These are phyloP conservation scores for Sanghuangporus sanghuang DNA, from an alignment of 1,284 basidiomycete genomes.

Conservation along the genomic window DNA sequence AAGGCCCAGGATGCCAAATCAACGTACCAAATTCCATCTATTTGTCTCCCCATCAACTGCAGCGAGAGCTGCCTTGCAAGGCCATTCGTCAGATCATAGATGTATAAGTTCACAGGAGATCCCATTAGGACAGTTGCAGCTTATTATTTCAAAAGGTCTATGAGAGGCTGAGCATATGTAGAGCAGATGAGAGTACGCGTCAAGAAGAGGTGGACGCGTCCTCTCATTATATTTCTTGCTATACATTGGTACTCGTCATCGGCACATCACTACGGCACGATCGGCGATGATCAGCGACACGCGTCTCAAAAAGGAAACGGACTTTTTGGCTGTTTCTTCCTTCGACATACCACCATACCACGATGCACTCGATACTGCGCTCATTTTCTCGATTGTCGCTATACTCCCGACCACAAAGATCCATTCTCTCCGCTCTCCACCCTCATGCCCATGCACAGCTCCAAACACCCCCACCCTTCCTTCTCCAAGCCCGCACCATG, in stretches of 20 bases:
- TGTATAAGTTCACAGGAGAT: slow-evolving; percentile 67
- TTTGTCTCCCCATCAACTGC: slow-evolving; percentile 79
- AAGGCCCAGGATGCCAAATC: not conserved
- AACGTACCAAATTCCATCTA: slow-evolving; percentile 82
- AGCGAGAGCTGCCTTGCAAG: slow-evolving; percentile 72
- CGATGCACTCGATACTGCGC: slow-evolving; percentile 43
- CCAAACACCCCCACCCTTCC: slow-evolving; percentile 22
- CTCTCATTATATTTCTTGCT: too few relatives aligned
- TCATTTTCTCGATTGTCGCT: slow-evolving; percentile 24
- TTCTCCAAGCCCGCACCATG: slow-evolving; percentile 38
- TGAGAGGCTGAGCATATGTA: not conserved
- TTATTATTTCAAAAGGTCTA: not conserved
- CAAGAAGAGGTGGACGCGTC: slow-evolving; percentile 2
- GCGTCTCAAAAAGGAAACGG: not conserved
- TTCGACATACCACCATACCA: not conserved
- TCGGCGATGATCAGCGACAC: not conserved
- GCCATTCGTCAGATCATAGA: slow-evolving; percentile 88
- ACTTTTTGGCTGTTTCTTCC: not conserved
- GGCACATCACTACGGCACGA: not conserved
- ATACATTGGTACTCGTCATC: not conserved
- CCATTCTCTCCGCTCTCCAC: slow-evolving; percentile 14
- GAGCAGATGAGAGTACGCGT: not conserved
- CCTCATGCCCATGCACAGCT: slow-evolving; percentile 21
- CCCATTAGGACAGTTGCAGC: slow-evolving; percentile 3
- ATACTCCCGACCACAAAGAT: slow-evolving; percentile 22